A percentile compares a stretch with the other conserved stretches of the same genome.
Conservation (phyloP, 2,329 filamentous ascomycete species). For the Neurospora sp. region DNA sequence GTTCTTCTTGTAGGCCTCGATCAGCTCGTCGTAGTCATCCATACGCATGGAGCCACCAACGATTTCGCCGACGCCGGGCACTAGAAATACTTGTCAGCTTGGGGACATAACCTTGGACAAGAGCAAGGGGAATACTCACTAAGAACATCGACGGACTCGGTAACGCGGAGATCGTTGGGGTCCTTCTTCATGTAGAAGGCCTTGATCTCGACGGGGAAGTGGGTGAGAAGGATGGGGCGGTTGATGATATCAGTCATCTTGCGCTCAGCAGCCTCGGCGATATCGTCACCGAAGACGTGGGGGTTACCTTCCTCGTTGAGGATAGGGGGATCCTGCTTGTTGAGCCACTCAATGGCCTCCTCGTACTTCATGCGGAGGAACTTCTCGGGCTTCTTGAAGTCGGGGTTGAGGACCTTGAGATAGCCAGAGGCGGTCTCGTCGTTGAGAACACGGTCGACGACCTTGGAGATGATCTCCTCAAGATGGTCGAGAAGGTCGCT, state of each 20-base stretch:
- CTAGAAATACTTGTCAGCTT: constrained; percentile 14
- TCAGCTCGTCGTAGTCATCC: constrained; percentile 79
- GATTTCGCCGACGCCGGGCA: constrained; percentile 96
- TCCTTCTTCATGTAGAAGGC: constrained; percentile 99
- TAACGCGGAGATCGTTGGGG: constrained; percentile 66
- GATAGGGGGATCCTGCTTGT: constrained; percentile 68
- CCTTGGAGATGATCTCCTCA: constrained; percentile 77
- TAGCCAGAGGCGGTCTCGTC: constrained; percentile 63
- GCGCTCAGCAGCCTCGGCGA: constrained; percentile 93
- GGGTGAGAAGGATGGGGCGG: constrained; percentile 87
- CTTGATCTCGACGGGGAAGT: constrained; percentile 97
- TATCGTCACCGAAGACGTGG: constrained; percentile 92
- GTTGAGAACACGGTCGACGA: constrained; percentile 66
- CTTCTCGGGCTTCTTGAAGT: constrained; percentile 68
- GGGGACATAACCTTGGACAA: neutral
- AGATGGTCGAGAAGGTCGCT: constrained; percentile 79
- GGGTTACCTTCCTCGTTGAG: constrained; percentile 85
- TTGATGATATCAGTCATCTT: constrained; percentile 97
- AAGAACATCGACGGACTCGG: constrained; percentile 76
- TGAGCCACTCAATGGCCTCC: constrained; percentile 90
- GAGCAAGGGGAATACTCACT: constrained; percentile 3
- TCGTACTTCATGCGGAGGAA: constrained; percentile 93
- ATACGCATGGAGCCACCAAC: constrained; percentile 96
- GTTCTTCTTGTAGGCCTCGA: constrained; percentile 79
- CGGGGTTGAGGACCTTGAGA: constrained; percentile 83